Evolutionary conservation across 176 grass and related monocot genomes (phyloP).

Genomic region (Oryza glumipatula): DNA sequence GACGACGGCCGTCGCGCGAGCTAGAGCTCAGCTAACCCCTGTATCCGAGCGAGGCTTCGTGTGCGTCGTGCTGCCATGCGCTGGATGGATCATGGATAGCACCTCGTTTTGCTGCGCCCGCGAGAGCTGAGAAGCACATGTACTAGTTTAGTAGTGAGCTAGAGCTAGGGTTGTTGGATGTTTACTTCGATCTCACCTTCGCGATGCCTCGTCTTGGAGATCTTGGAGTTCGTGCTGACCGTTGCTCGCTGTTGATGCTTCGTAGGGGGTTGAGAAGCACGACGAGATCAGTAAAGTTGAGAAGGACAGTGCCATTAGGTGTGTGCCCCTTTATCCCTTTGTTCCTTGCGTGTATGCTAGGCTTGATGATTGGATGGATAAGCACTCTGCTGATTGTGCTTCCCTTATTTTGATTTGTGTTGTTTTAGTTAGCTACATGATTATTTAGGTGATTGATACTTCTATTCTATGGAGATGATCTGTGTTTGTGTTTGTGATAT

Average conservation of each 20-base stretch:
- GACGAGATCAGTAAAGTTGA: constrained; percentile 53
- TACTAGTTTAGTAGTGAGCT: background rate
- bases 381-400: background rate
- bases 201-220: background rate
- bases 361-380: background rate
- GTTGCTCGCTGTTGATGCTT: background rate
- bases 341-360: background rate
- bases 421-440: background rate
- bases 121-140: background rate
- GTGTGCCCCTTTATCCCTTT: background rate
- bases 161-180: background rate
- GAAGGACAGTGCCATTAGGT: constrained; percentile 56
- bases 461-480: constrained; percentile 13
- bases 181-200: background rate
- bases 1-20: background rate
- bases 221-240: too few species aligned
- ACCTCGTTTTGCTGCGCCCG: background rate
- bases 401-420: background rate
- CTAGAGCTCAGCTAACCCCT: background rate
- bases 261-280: constrained; percentile 56
- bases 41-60: background rate
- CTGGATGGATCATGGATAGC: background rate
- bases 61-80: background rate
- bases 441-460: background rate
- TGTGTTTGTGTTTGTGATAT: background rate